These are phyloP conservation scores for Abrus pulchellus DNA, from an alignment of 306 rosid genomes.

Conservation along the genomic window DNA sequence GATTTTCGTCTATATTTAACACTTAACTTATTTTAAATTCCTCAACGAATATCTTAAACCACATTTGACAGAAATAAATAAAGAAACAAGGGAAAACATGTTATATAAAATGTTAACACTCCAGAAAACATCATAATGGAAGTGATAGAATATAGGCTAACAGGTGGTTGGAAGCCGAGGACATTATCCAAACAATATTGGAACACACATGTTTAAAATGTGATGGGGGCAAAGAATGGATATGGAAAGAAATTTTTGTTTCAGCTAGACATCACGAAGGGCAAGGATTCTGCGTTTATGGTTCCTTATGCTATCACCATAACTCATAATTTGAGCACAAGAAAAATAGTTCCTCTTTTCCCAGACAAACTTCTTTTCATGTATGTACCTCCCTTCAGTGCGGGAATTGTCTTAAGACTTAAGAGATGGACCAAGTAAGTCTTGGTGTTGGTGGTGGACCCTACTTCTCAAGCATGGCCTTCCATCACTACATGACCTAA, in stretches of 20 bases:
- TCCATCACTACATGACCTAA: background rate
- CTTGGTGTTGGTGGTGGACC: conserved; percentile 34
- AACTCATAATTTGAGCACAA: conserved; percentile 44
- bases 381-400: background rate
- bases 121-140: background rate
- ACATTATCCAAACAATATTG: conserved; percentile 24
- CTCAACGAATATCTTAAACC: too few relatives aligned
- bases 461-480: conserved; percentile 12
- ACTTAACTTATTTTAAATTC: too few relatives aligned
- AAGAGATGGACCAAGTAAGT: background rate
- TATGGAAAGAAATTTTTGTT: conserved; percentile 16
- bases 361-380: conserved; percentile 14
- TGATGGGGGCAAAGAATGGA: background rate
- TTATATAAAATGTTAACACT: background rate
- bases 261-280: background rate
- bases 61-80: background rate
- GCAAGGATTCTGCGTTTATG: background rate
- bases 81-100: background rate
- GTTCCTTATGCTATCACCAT: conserved; percentile 21
- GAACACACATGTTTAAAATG: conserved; percentile 36
- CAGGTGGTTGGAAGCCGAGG: background rate
- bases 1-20: too few relatives aligned
- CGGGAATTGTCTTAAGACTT: conserved; percentile 7
- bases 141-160: background rate
- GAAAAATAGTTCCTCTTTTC: conserved; percentile 37